Percentiles rank a stretch among this genome's conserved stretches.
These are phyloP conservation scores for Blastobotrys americana DNA, from an alignment of 805 yeast species.

Conservation along the genomic window DNA sequence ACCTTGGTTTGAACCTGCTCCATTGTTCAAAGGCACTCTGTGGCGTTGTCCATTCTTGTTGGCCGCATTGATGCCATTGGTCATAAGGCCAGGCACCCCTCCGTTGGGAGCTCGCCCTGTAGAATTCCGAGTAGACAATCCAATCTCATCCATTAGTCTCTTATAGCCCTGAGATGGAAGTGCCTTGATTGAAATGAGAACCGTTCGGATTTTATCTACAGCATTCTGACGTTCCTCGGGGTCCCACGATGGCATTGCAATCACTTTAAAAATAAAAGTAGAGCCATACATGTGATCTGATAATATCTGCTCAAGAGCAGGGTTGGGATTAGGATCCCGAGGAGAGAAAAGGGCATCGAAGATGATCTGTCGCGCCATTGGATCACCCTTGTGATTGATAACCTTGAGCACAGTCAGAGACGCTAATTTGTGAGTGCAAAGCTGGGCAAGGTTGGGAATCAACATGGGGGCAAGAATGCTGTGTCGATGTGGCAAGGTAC, in stretches of 20 bases:
- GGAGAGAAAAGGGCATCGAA: slow-evolving; percentile 53
- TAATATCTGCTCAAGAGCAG: slow-evolving; percentile 50
- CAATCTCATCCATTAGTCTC: slow-evolving; percentile 87
- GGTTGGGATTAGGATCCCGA: slow-evolving; percentile 33
- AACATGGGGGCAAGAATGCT: slow-evolving; percentile 55
- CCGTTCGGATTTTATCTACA: slow-evolving; percentile 52
- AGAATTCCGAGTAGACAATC: slow-evolving; percentile 35
- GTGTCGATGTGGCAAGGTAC: slow-evolving; percentile 58
- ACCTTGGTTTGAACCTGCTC: too few species aligned
- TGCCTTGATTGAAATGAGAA: slow-evolving; percentile 53
- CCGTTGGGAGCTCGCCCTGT: slow-evolving; percentile 7
- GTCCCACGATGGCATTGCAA: slow-evolving; percentile 61
- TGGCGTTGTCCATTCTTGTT: too few species aligned
- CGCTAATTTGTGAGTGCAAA: slow-evolving; percentile 79
- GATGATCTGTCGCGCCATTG: slow-evolving; percentile 51
- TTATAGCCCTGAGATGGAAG: slow-evolving; percentile 61
- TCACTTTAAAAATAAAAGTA: slow-evolving; percentile 68
- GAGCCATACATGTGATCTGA: slow-evolving; percentile 64
- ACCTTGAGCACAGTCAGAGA: slow-evolving; percentile 75
- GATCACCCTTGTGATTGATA: slow-evolving; percentile 59
- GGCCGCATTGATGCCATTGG: too few species aligned
- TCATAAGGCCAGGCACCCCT: too few species aligned
- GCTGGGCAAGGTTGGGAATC: slow-evolving; percentile 50
- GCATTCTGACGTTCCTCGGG: slow-evolving; percentile 53
- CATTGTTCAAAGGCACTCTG: too few species aligned